phyloP scores from a whole-genome alignment of 306 rosid species.

The Calophaca sinica region DNA sequence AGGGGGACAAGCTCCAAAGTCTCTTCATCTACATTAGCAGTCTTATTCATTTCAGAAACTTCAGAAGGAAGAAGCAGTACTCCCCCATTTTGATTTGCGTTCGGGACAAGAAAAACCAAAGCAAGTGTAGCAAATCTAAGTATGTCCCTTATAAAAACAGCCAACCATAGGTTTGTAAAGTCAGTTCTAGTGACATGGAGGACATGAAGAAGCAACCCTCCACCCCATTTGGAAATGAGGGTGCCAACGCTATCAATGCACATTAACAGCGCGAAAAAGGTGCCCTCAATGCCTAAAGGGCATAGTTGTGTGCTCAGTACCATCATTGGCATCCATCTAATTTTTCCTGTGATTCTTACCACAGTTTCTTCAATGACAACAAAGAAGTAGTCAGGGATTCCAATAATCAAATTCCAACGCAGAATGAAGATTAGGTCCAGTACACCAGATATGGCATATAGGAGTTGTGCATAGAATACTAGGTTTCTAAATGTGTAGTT shows the following conservation, averaged over 20 bases:
- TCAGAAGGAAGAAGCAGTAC: conserved; percentile 53
- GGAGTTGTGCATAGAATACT: conserved; percentile 68
- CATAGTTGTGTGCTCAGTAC: conserved; percentile 75
- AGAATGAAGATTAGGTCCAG: conserved; percentile 68
- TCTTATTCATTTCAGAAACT: conserved; percentile 35
- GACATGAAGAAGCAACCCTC: conserved; percentile 64
- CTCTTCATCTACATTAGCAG: conserved; percentile 48
- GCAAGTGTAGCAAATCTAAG: conserved; percentile 62
- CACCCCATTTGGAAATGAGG: conserved; percentile 64
- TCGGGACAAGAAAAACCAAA: conserved; percentile 73
- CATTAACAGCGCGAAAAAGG: conserved; percentile 76
- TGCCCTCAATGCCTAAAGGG: conserved; percentile 80
- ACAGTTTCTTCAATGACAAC: conserved; percentile 69
- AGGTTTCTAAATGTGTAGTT: conserved; percentile 63
- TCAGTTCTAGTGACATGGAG: conserved; percentile 68
- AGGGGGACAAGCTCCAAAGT: conserved; percentile 62
- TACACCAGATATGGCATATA: conserved; percentile 65
- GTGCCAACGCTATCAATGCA: conserved; percentile 72
- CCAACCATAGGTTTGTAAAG: conserved; percentile 73
- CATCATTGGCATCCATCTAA: conserved; percentile 83
- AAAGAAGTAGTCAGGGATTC: conserved; percentile 71
- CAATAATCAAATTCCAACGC: conserved; percentile 67
- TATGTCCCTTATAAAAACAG: conserved; percentile 57
- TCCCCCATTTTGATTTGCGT: conserved; percentile 52
- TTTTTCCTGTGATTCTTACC: conserved; percentile 50